A percentile compares a stretch with the other conserved stretches of the same genome.
phyloP scores from a whole-genome alignment of 768 basidiomycete species.

The Leccinellum albellum region DNA sequence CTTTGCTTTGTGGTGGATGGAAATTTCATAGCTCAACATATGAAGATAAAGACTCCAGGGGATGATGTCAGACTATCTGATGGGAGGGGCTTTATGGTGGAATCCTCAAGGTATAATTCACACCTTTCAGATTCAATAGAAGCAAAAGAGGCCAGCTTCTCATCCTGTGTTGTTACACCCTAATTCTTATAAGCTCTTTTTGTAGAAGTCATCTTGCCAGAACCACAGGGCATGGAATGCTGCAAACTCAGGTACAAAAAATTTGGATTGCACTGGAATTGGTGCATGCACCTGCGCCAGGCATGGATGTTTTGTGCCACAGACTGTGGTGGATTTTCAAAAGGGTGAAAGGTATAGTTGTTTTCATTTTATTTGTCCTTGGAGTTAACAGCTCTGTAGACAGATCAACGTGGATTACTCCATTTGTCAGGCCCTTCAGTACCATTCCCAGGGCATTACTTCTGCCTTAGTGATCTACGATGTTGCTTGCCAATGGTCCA shows the following conservation, averaged over 20 bases:
- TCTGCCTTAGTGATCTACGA: slow-evolving; percentile 25
- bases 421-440: slow-evolving; percentile 16
- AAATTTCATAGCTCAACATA: no score
- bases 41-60: no score
- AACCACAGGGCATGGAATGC: not conserved
- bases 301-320: slow-evolving; percentile 21
- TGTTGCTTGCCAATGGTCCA: slow-evolving; percentile 26
- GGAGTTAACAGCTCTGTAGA: slow-evolving; percentile 3
- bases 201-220: not conserved
- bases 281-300: not conserved
- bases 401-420: slow-evolving; percentile 30
- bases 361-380: not conserved
- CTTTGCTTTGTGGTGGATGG: no score
- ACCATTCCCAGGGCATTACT: not conserved
- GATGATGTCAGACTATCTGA: no score
- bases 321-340: slow-evolving; percentile 31
- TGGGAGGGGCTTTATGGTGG: no score
- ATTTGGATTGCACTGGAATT: not conserved
- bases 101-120: no score
- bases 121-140: no score
- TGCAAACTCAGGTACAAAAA: not conserved
- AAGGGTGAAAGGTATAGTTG: slow-evolving; percentile 20
- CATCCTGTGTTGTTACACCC: no score
- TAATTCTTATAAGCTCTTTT: no score
- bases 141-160: not conserved